Percentiles rank a stretch among this genome's conserved stretches.
Conservation (phyloP, 306 rosid genomes). For the Gastrolobium villosum region DNA sequence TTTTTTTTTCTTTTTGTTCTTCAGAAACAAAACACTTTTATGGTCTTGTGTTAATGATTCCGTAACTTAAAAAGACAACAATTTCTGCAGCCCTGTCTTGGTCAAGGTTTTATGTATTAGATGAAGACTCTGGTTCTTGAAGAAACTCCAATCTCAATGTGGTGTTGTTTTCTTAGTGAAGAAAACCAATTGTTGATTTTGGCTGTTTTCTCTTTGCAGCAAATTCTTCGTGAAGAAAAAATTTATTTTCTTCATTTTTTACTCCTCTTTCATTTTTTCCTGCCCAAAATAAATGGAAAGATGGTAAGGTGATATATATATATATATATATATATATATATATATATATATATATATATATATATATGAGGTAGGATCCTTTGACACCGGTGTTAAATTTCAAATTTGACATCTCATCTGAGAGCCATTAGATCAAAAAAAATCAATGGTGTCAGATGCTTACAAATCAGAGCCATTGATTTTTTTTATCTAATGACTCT, state of each 20-base stretch:
- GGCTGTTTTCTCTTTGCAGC: conserved; percentile 10
- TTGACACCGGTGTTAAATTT: no score
- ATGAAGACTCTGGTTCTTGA: not conserved
- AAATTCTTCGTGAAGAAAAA: not conserved
- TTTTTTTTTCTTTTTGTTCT: not conserved
- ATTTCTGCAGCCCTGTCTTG: not conserved
- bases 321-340: not conserved
- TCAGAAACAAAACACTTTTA: not conserved
- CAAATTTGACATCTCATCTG: no score
- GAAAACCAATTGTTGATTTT: conserved; percentile 21
- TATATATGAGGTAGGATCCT: no score
- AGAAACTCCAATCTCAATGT: not conserved
- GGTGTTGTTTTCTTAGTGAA: not conserved
- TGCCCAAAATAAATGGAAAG: not conserved
- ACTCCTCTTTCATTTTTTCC: not conserved
- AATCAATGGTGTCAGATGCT: no score
- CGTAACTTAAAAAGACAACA: not conserved
- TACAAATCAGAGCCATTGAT: no score
- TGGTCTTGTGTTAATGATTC: not conserved
- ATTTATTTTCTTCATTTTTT: not conserved
- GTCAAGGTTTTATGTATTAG: not conserved
- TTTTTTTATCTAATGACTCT: no score
- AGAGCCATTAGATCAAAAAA: no score
- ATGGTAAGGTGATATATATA: not conserved
- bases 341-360: not conserved